phyloP scores from a whole-genome alignment of 345 rosid genomes.

The Lumnitzera littorea region DNA sequence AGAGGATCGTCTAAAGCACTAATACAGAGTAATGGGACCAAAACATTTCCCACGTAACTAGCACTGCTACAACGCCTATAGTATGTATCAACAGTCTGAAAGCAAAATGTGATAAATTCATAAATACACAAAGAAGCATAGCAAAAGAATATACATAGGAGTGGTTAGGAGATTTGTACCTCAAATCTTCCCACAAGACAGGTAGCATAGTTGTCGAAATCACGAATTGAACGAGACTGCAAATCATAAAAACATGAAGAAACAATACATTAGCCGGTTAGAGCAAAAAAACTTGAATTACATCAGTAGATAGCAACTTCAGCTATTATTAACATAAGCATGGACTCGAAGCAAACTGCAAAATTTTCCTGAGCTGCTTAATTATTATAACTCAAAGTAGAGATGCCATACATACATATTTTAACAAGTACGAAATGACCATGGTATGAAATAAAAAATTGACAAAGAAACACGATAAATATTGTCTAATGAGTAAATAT shows the following conservation, averaged over 20 bases:
- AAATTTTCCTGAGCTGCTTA: too few species aligned
- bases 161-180: slow-evolving; percentile 32
- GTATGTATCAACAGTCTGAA: slow-evolving; percentile 80
- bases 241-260: slow-evolving; percentile 11
- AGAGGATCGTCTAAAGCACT: slow-evolving; percentile 92
- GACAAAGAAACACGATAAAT: too few species aligned
- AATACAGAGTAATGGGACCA: slow-evolving; percentile 76
- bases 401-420: too few species aligned
- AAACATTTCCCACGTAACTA: slow-evolving; percentile 46
- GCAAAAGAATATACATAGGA: slow-evolving; percentile 2
- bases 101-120: slow-evolving; percentile 7
- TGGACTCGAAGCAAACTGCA: too few species aligned
- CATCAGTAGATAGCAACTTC: too few species aligned
- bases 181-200: slow-evolving; percentile 81
- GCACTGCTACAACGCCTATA: slow-evolving; percentile 81
- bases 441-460: too few species aligned
- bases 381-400: too few species aligned
- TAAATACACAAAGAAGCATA: slow-evolving; percentile 11
- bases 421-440: too few species aligned
- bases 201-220: slow-evolving; percentile 75
- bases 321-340: too few species aligned
- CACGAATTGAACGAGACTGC: slow-evolving; percentile 81
- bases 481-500: too few species aligned
- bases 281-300: too few species aligned
- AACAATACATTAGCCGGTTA: neutral